Evolutionary conservation across 495 filamentous ascomycete genomes (phyloP).

Genomic region (Trichoderma orchidacearum): DNA sequence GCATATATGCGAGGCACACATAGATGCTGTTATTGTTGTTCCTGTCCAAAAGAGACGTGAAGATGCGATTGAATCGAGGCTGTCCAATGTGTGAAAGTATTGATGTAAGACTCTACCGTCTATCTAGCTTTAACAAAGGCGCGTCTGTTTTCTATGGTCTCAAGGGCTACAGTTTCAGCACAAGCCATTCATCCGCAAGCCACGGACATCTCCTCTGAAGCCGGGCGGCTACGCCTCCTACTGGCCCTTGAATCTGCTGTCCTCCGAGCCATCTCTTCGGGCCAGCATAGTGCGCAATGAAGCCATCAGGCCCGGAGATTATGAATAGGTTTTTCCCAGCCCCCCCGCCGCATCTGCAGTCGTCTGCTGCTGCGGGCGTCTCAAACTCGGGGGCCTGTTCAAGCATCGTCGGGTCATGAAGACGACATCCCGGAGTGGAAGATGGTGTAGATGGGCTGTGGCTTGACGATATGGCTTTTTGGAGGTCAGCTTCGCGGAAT

Average conservation of each 20-base stretch:
- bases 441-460: not conserved
- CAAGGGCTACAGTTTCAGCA: constrained; percentile 33
- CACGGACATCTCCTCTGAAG: constrained; percentile 10
- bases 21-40: not conserved
- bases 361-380: constrained; percentile 2
- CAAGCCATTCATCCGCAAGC: constrained; percentile 24
- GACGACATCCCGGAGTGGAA: not conserved
- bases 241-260: constrained; percentile 52
- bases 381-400: constrained; percentile 2
- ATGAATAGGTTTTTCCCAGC: constrained; percentile 47
- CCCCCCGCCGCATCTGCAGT: constrained; percentile 6
- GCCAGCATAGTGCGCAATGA: constrained; percentile 67
- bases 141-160: not conserved
- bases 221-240: constrained; percentile 26
- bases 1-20: not conserved
- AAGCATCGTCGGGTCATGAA: not conserved
- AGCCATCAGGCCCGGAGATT: constrained; percentile 82
- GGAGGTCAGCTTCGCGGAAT: not conserved
- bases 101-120: too few species aligned
- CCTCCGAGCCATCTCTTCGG: constrained; percentile 60
- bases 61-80: not conserved
- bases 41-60: not conserved
- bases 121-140: too few species aligned
- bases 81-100: not conserved
- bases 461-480: not conserved